These are phyloP conservation scores for Candida peoriensis DNA, from an alignment of 805 yeast genomes.

Conservation along the genomic window DNA sequence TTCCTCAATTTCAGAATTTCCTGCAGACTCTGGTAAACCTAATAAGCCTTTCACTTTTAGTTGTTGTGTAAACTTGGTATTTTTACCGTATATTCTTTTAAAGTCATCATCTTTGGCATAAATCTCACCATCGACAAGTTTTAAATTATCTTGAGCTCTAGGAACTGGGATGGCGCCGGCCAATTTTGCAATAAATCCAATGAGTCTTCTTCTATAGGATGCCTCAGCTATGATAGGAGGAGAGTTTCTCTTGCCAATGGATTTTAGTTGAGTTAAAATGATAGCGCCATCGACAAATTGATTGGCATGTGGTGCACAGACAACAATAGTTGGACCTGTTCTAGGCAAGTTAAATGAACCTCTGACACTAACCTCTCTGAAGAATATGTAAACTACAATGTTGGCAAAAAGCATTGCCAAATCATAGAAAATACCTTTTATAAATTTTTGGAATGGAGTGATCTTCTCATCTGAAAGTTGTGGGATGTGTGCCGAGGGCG, in stretches of 20 bases:
- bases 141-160: conserved; percentile 82
- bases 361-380: conserved; percentile 67
- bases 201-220: conserved; percentile 55
- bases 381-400: conserved; percentile 38
- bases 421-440: conserved; percentile 16
- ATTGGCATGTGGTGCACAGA: conserved; percentile 82
- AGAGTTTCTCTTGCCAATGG: conserved; percentile 57
- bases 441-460: neutral
- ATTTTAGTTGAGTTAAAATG: conserved; percentile 69
- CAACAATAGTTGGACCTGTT: conserved; percentile 65
- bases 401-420: conserved; percentile 18
- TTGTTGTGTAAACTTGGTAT: conserved; percentile 55
- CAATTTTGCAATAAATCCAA: conserved; percentile 70
- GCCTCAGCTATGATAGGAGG: conserved; percentile 80
- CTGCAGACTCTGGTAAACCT: conserved; percentile 74
- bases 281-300: conserved; percentile 82
- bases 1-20: conserved; percentile 65
- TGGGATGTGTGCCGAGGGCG: conserved; percentile 15
- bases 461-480: conserved; percentile 2
- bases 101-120: conserved; percentile 45
- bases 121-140: conserved; percentile 63
- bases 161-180: conserved; percentile 85
- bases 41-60: conserved; percentile 60
- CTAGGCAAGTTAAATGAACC: conserved; percentile 63
- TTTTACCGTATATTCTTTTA: conserved; percentile 52